Evolutionary conservation across 352 stramenopile species (phyloP).

Genomic region (Phytophthora foliorum): DNA sequence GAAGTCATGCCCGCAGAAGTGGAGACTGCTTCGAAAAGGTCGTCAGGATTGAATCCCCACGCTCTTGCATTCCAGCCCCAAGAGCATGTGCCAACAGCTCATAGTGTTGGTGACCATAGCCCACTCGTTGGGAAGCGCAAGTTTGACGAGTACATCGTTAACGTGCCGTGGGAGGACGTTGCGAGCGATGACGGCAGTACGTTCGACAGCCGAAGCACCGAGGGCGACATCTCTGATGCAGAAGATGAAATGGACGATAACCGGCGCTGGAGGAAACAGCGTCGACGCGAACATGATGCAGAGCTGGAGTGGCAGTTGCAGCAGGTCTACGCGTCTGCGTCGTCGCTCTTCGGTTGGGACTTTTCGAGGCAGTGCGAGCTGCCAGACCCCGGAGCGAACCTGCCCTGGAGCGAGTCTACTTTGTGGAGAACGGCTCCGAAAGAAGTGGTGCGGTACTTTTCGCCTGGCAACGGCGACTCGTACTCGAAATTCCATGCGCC

Average conservation of each 20-base stretch:
- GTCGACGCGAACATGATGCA: constrained; percentile 57
- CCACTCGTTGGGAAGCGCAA: constrained; percentile 64
- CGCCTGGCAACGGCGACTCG: constrained; percentile 40
- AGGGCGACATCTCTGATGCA: constrained; percentile 29
- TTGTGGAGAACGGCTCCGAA: constrained; percentile 75
- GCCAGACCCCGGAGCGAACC: constrained; percentile 8
- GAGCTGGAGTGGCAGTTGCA: constrained; percentile 76
- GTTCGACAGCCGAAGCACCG: constrained; percentile 22
- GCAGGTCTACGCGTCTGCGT: constrained; percentile 79
- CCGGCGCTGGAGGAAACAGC: constrained; percentile 39
- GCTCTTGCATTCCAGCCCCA: constrained; percentile 66
- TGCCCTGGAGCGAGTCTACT: constrained; percentile 58
- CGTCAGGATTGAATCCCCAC: constrained; percentile 64
- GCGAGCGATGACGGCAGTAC: constrained; percentile 24
- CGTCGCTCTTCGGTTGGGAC: constrained; percentile 82
- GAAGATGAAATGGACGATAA: constrained; percentile 36
- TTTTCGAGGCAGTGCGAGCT: constrained; percentile 71
- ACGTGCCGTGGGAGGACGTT: constrained; percentile 49
- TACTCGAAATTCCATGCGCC: constrained; percentile 37
- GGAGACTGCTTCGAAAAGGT: constrained; percentile 12
- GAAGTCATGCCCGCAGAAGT: constrained; percentile 4
- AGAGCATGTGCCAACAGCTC: neutral
- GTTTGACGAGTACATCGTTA: constrained; percentile 77
- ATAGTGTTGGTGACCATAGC: constrained; percentile 8
- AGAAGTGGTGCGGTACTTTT: constrained; percentile 83